A percentile compares a stretch with the other conserved stretches of the same genome.
These are phyloP conservation scores for Adansonia madagascariensis DNA, from an alignment of 441 rosid genomes.

Conservation along the genomic window DNA sequence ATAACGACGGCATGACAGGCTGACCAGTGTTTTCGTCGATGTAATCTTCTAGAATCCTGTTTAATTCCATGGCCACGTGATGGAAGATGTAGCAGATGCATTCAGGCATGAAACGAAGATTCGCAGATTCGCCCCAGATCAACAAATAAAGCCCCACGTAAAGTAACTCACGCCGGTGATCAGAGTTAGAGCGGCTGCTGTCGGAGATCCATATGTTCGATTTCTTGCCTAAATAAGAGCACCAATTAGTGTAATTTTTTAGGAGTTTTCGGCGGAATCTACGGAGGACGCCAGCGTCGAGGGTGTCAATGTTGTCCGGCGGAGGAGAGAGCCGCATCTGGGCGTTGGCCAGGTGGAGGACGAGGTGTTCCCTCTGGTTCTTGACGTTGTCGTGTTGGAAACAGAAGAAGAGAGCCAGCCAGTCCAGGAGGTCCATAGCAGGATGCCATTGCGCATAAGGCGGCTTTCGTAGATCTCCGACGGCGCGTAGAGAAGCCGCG, in stretches of 20 bases:
- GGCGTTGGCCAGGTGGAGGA: slow-evolving; percentile 49
- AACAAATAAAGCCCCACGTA: slow-evolving; percentile 74
- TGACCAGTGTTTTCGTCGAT: slow-evolving; percentile 87
- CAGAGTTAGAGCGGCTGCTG: slow-evolving; percentile 48
- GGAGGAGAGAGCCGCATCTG: slow-evolving; percentile 3
- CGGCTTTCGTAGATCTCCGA: slow-evolving; percentile 71
- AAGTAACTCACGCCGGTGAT: slow-evolving; percentile 73
- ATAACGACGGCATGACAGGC: slow-evolving; percentile 63
- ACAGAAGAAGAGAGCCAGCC: slow-evolving; percentile 76
- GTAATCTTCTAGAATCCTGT: slow-evolving; percentile 75
- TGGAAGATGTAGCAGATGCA: slow-evolving; percentile 82
- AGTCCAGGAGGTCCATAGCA: slow-evolving; percentile 73
- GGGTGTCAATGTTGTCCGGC: neutral
- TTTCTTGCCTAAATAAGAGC: slow-evolving; percentile 72
- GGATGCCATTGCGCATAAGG: slow-evolving; percentile 65
- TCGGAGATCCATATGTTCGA: slow-evolving; percentile 86
- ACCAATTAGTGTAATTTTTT: slow-evolving; percentile 75
- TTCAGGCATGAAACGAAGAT: slow-evolving; percentile 80
- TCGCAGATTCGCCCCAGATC: slow-evolving; percentile 89
- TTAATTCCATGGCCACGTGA: slow-evolving; percentile 80
- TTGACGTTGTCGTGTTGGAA: slow-evolving; percentile 75
- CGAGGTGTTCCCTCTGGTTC: slow-evolving; percentile 87
- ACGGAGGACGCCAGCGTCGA: slow-evolving; percentile 34
- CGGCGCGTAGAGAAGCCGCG: slow-evolving; percentile 66
- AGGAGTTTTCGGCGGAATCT: slow-evolving; percentile 69